Percentiles rank a stretch among this genome's conserved stretches.
Conservation (phyloP, 192 early-diverging fungal species). For the Entomortierella parvispora region DNA sequence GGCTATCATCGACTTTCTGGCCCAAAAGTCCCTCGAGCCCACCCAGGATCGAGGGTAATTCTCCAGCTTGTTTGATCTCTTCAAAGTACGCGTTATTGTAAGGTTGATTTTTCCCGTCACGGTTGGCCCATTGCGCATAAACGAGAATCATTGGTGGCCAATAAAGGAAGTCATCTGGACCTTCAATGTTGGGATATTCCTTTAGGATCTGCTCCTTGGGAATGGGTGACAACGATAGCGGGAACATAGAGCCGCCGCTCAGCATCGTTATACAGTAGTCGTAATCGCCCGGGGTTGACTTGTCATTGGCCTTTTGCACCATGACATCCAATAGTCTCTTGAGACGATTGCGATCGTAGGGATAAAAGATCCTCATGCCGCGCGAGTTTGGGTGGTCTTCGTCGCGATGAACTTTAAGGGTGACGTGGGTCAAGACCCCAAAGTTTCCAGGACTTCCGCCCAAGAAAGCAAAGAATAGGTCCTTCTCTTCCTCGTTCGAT, state of each 20-base stretch:
- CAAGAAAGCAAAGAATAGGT: constrained; percentile 38
- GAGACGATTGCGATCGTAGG: constrained; percentile 9
- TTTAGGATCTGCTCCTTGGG: background rate
- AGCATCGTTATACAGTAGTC: constrained; percentile 30
- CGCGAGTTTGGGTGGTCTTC: constrained; percentile 38
- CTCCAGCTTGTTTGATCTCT: constrained; percentile 15
- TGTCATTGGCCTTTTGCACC: constrained; percentile 3
- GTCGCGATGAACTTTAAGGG: constrained; percentile 18
- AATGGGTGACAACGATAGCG: background rate
- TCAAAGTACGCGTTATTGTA: constrained; percentile 13
- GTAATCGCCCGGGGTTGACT: constrained; percentile 13
- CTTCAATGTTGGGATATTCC: background rate
- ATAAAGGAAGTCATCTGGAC: background rate
- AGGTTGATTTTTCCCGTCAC: constrained; percentile 9
- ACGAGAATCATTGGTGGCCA: constrained; percentile 20
- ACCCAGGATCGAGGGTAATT: background rate
- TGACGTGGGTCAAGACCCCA: constrained; percentile 50
- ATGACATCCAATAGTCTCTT: constrained; percentile 42
- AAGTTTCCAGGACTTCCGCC: constrained; percentile 54
- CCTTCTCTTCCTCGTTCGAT: constrained; percentile 8
- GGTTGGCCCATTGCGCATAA: constrained; percentile 46
- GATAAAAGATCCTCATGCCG: constrained; percentile 14
- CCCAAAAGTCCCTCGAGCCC: background rate
- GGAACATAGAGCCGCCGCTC: background rate
- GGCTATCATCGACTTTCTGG: constrained; percentile 12